Evolutionary conservation across 768 basidiomycete genomes (phyloP).

Genomic region (Exsudoporus frostii): DNA sequence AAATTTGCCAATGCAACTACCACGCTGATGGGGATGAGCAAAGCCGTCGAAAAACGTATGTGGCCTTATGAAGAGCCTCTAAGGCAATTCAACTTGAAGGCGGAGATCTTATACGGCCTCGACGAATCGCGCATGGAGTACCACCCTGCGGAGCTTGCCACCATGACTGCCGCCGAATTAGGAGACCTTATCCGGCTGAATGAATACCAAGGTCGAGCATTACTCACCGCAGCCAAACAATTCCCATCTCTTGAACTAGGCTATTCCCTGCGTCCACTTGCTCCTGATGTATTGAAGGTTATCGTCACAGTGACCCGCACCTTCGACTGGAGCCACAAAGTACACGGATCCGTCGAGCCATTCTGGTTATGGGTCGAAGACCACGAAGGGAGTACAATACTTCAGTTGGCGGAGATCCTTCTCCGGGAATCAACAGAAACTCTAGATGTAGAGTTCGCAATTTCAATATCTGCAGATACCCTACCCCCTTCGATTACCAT

Average conservation of each 20-base stretch:
- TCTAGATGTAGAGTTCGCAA: conserved; percentile 72
- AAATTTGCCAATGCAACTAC: conserved; percentile 85
- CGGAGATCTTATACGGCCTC: conserved; percentile 75
- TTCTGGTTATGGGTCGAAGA: conserved; percentile 98
- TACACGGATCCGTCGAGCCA: conserved; percentile 75
- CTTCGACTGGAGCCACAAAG: conserved; percentile 77
- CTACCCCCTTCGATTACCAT: conserved; percentile 68
- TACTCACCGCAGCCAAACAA: conserved; percentile 75
- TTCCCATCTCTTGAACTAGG: conserved; percentile 73
- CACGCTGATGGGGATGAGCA: conserved; percentile 86
- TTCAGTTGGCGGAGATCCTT: conserved; percentile 71
- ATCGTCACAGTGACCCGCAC: conserved; percentile 55
- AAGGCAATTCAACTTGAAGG: conserved; percentile 73
- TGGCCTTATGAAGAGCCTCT: conserved; percentile 97
- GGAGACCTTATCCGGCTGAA: conserved; percentile 86
- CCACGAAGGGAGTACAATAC: conserved; percentile 71
- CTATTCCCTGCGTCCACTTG: conserved; percentile 76
- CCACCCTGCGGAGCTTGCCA: conserved; percentile 67
- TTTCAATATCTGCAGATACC: conserved; percentile 61
- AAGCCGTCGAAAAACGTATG: conserved; percentile 85
- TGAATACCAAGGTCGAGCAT: conserved; percentile 74
- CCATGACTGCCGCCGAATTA: conserved; percentile 61
- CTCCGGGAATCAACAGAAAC: conserved; percentile 63
- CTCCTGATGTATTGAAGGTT: conserved; percentile 79
- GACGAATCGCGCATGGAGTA: conserved; percentile 81